Conservation (phyloP, 1,139 yeast genomes). For the Pichia sp. region DNA sequence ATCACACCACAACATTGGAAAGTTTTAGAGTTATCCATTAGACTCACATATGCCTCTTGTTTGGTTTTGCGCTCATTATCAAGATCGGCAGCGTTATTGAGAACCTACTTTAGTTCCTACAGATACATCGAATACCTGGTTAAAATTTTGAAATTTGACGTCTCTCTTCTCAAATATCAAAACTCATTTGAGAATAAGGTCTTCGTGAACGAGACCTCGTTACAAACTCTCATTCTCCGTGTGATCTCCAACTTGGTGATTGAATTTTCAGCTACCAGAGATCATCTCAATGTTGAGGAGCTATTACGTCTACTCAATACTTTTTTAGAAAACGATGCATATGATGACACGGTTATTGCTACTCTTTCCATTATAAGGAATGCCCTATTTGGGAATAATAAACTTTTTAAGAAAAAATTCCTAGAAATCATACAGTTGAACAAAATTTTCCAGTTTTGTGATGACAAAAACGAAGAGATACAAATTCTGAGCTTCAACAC, state of each 20-base stretch:
- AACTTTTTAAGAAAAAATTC: constrained; percentile 28
- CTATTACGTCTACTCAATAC: constrained; percentile 47
- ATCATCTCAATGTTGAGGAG: constrained; percentile 31
- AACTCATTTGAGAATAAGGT: neutral
- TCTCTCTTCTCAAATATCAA: constrained; percentile 25
- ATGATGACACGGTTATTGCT: constrained; percentile 40
- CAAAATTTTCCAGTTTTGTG: constrained; percentile 47
- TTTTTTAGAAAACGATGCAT: constrained; percentile 31
- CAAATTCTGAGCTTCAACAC: constrained; percentile 69
- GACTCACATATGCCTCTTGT: constrained; percentile 39
- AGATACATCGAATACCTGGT: constrained; percentile 49
- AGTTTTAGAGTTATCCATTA: constrained; percentile 35
- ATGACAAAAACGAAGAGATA: constrained; percentile 47
- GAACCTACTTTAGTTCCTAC: constrained; percentile 64
- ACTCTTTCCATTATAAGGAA: constrained; percentile 57
- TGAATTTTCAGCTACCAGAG: constrained; percentile 52
- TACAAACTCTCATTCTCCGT: constrained; percentile 61
- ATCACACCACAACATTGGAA: constrained; percentile 17
- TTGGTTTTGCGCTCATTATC: constrained; percentile 68
- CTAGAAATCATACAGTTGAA: constrained; percentile 49
- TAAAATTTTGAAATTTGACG: constrained; percentile 37
- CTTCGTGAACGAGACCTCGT: constrained; percentile 37
- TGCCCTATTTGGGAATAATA: constrained; percentile 45
- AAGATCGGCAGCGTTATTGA: constrained; percentile 62
- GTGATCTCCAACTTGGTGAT: constrained; percentile 71